Base-by-base conservation (phyloP, 2,329 filamentous ascomycete species). In the Chaetothyriales sp. region DNA sequence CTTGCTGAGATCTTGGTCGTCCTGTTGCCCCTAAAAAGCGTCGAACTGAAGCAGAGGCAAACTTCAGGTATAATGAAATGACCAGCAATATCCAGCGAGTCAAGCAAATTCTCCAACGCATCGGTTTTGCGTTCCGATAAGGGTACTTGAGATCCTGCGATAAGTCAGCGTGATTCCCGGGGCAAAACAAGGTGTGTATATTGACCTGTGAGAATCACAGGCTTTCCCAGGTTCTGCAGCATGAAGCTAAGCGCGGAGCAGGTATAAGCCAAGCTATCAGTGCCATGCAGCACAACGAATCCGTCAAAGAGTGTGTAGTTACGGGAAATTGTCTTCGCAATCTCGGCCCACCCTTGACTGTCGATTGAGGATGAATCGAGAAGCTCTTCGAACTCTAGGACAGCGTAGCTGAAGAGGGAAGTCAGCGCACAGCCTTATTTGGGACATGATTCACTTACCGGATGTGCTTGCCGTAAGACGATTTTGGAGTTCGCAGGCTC, bases 41-140 rank as follows among this genome's bases (percentile, higher is more conserved):
- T 87, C 70, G 94, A 86, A 68, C 92, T 87, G 75, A 95, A 95
- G 73, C 94, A 95, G 37, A 95, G 76, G 65, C 87, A 89, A 50
- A 95, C 89, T 66, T 95, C 89, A 0, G 89, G 89, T 53, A 95
- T 87, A 71, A 88, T 85, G 64, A 94, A 94, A 54, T 92, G 92
- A 33, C 88, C 88, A 2, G 89, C 89, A 51, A 95, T 84, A 63
- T 95, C 88, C 63, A 95, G 76, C 1, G 87, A 89, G 18, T 62
- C 86, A 4, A 95, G 77, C 10, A 95, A 77, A 63, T 95, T 95
- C 70, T 94, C 89, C 40, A 89, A 85, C 8, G 89, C 89, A 66
- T 95, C 89, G 49, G 85, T 92, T 68, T 95, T 89, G 22, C 94
- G 78, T 55, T 89, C 83, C 61, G 92, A 85, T 77, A 95, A 95